These are phyloP conservation scores for Didymella pomorum DNA, from an alignment of 2,329 filamentous ascomycete species.

Conservation along the genomic window DNA sequence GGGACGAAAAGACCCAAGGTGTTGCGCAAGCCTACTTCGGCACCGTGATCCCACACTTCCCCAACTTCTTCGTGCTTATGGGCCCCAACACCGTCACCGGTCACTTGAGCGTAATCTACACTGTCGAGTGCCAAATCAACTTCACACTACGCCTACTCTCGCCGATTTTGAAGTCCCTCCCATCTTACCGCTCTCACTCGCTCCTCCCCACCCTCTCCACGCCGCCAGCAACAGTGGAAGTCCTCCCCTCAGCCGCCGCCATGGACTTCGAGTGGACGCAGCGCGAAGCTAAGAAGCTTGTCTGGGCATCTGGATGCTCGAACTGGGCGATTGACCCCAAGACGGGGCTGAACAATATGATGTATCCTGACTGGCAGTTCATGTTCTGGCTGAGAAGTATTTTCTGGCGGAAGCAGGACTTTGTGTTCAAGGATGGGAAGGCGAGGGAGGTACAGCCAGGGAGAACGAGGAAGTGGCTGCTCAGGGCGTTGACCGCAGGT, in stretches of 20 bases:
- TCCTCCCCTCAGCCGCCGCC: slow-evolving; percentile 49
- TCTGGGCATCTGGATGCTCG: slow-evolving; percentile 61
- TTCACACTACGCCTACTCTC: slow-evolving; percentile 54
- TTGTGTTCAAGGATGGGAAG: slow-evolving; percentile 43
- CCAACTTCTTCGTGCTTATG: slow-evolving; percentile 39
- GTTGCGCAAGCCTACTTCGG: slow-evolving; percentile 58
- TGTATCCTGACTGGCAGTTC: slow-evolving; percentile 63
- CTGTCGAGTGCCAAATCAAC: slow-evolving; percentile 62
- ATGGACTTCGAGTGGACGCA: slow-evolving; percentile 54
- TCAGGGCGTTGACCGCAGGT: slow-evolving; percentile 18
- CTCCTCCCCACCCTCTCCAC: slow-evolving; percentile 31
- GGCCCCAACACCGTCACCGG: slow-evolving; percentile 56
- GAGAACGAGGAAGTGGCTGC: slow-evolving; percentile 16
- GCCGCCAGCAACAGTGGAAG: slow-evolving; percentile 44
- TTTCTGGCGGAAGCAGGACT: slow-evolving; percentile 54
- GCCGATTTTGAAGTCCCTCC: slow-evolving; percentile 51
- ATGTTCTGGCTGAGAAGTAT: slow-evolving; percentile 59
- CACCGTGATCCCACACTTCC: slow-evolving; percentile 54
- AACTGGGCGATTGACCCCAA: slow-evolving; percentile 61
- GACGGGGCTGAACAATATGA: slow-evolving; percentile 59
- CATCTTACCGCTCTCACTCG: slow-evolving; percentile 35
- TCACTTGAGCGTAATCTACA: slow-evolving; percentile 60
- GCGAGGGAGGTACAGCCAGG: slow-evolving; percentile 31
- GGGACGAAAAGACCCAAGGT: slow-evolving; percentile 48
- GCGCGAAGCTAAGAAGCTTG: slow-evolving; percentile 52